phyloP scores from a whole-genome alignment of 768 basidiomycete genomes.

The Pluteus cervinus region DNA sequence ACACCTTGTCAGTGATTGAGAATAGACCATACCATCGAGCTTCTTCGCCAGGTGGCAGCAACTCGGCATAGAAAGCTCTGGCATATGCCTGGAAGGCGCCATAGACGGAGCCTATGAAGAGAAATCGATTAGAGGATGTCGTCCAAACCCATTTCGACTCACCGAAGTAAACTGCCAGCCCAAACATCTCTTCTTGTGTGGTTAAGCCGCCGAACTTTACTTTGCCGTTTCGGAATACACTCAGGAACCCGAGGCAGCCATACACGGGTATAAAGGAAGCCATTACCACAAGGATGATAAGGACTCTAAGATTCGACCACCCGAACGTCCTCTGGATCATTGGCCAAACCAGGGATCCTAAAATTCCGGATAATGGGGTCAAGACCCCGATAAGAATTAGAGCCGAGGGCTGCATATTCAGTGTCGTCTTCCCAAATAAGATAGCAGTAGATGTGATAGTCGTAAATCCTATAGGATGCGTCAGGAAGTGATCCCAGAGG shows the following conservation, averaged over 20 bases:
- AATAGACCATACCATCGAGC: constrained; percentile 88
- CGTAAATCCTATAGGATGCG: constrained; percentile 60
- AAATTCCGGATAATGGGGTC: constrained; percentile 72
- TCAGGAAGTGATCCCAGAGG: background rate
- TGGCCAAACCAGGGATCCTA: constrained; percentile 83
- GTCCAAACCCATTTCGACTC: constrained; percentile 11
- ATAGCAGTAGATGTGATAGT: constrained; percentile 91
- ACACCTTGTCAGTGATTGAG: constrained; percentile 86
- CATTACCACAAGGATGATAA: constrained; percentile 61
- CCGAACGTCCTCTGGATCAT: constrained; percentile 54
- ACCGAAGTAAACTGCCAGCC: constrained; percentile 80
- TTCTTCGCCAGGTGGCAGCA: constrained; percentile 85
- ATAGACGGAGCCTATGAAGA: constrained; percentile 53
- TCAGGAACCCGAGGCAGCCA: constrained; percentile 76
- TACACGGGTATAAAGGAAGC: constrained; percentile 70
- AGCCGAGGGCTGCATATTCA: constrained; percentile 73
- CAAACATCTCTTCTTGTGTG: constrained; percentile 81
- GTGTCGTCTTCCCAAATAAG: constrained; percentile 84
- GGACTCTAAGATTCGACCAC: constrained; percentile 63
- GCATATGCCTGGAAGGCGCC: constrained; percentile 93
- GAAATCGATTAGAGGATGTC: background rate
- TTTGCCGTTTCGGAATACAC: constrained; percentile 6
- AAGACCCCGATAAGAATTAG: constrained; percentile 78
- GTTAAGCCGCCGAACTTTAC: constrained; percentile 67
- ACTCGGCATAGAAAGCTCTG: constrained; percentile 78